Percentiles rank a stretch among this genome's conserved stretches.
These are phyloP conservation scores for Hyphopichia wangnamkhiaoensis DNA, from an alignment of 1,139 yeast species.

Conservation along the genomic window DNA sequence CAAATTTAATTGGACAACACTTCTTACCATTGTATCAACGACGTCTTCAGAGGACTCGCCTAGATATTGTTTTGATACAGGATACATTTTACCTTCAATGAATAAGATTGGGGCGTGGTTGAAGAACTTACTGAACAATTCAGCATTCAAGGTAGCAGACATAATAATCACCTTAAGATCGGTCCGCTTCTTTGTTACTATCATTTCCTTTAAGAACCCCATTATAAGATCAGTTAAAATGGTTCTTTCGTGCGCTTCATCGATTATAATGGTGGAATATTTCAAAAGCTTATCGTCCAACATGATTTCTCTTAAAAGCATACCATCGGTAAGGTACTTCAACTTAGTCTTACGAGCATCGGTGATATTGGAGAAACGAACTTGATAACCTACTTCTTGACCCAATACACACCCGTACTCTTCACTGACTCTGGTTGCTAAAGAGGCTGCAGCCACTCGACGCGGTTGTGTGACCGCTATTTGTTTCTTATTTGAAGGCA, in stretches of 20 bases:
- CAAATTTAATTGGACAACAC: conserved; percentile 76
- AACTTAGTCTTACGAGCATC: conserved; percentile 54
- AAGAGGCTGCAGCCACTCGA: conserved; percentile 93
- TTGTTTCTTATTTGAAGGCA: conserved; percentile 50
- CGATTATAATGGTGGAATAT: conserved; percentile 80
- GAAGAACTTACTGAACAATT: conserved; percentile 78
- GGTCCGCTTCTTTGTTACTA: conserved; percentile 48
- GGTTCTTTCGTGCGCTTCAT: conserved; percentile 98
- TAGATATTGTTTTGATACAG: conserved; percentile 73
- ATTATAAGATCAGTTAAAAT: conserved; percentile 84
- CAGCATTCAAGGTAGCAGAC: conserved; percentile 98
- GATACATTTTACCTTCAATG: conserved; percentile 88
- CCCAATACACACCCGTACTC: conserved; percentile 82
- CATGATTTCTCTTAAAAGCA: conserved; percentile 91
- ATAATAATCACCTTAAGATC: conserved; percentile 65
- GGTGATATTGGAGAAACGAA: conserved; percentile 63
- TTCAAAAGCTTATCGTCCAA: conserved; percentile 61
- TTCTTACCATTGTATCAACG: conserved; percentile 74
- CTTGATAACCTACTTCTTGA: conserved; percentile 88
- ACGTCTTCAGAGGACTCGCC: conserved; percentile 65
- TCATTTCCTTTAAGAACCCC: conserved; percentile 78
- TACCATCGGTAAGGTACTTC: conserved; percentile 94
- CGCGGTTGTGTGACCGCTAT: conserved; percentile 97
- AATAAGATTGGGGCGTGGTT: conserved; percentile 74
- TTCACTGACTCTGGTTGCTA: conserved; percentile 90